Conservation (phyloP, 2,329 filamentous ascomycete species). For the Ilyonectria sp. region DNA sequence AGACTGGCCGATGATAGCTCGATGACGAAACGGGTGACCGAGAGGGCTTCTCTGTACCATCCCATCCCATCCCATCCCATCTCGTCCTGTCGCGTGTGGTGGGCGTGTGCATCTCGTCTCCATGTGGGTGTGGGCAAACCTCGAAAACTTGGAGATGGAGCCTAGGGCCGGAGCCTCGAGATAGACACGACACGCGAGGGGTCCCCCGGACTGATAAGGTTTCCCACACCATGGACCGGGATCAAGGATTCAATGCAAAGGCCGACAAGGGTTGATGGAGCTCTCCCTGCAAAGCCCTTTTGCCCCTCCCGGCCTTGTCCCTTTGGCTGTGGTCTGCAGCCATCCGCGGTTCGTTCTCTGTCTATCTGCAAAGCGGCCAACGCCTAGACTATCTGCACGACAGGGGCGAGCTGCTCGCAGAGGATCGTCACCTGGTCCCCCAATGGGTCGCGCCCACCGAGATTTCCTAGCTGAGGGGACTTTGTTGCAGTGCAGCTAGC, state of each 20-base stretch:
- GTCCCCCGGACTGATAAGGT: constrained; percentile 28
- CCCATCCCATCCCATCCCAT: too few relatives aligned
- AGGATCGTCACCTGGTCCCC: constrained; percentile 2
- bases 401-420: neutral
- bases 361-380: neutral
- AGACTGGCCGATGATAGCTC: neutral
- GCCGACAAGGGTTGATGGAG: too few relatives aligned
- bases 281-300: neutral
- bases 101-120: neutral
- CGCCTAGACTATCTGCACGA: neutral
- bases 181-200: constrained; percentile 5
- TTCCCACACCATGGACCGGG: neutral
- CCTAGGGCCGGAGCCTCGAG: neutral
- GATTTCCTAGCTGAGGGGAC: neutral
- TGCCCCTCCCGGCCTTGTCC: neutral
- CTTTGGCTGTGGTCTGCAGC: neutral
- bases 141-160: neutral
- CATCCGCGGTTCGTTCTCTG: neutral
- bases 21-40: neutral
- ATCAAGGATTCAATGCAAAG: neutral
- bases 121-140: neutral
- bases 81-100: too few relatives aligned
- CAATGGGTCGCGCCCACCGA: constrained; percentile 1
- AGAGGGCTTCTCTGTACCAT: neutral
- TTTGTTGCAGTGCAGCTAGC: neutral